These are phyloP conservation scores for Cercospora sp. DNA, from an alignment of 2,329 filamentous ascomycete species.

Conservation along the genomic window DNA sequence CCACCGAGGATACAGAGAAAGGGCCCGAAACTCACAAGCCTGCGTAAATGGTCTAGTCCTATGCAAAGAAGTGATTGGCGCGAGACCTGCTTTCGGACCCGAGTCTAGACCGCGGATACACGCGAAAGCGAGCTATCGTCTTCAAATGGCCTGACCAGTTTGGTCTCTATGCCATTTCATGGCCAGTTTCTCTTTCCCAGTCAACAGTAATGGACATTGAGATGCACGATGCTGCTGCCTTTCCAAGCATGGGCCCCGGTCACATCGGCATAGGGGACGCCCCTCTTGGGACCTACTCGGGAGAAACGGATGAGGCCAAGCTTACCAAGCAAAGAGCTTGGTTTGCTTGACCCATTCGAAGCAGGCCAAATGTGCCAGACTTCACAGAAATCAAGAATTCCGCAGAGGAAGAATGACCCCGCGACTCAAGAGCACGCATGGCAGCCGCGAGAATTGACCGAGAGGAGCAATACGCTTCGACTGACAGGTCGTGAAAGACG, in stretches of 20 bases:
- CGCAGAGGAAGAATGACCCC: neutral
- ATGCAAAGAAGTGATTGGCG: neutral
- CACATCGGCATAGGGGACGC: neutral
- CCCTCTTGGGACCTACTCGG: neutral
- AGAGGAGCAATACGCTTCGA: neutral
- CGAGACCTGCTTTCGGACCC: neutral
- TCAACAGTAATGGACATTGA: neutral
- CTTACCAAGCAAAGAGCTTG: neutral
- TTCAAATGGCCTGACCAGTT: neutral
- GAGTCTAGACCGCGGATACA: neutral
- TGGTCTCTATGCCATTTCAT: neutral
- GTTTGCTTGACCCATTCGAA: neutral
- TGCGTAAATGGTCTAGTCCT: neutral
- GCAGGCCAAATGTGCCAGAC: neutral
- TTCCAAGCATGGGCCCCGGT: neutral
- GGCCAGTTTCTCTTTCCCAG: neutral
- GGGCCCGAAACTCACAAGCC: neutral
- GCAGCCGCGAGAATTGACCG: neutral
- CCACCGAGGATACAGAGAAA: neutral
- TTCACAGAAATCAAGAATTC: neutral
- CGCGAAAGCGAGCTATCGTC: neutral
- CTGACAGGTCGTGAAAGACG: neutral
- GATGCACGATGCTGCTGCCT: neutral
- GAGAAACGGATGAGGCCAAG: neutral
- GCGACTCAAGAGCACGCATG: neutral